Conservation (phyloP, 192 early-diverging fungal species). For the Lunasporangiospora selenospora region DNA sequence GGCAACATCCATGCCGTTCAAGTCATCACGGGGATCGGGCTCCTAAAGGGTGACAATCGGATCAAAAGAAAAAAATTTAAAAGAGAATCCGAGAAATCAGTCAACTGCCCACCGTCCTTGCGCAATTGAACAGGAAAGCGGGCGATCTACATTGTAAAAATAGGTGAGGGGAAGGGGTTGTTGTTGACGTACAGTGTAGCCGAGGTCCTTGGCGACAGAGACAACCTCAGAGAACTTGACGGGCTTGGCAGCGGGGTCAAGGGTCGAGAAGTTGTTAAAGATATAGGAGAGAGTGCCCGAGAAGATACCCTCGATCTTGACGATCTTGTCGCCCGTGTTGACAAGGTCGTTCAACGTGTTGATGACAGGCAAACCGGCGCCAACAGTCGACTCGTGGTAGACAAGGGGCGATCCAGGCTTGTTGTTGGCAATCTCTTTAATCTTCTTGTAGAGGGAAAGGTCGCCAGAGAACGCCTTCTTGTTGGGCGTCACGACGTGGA, state of each 20-base stretch:
- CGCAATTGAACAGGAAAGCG: no score
- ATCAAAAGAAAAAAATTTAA: background rate
- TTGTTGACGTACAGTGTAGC: slow-evolving; percentile 87
- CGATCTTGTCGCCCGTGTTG: slow-evolving; percentile 91
- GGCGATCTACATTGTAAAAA: no score
- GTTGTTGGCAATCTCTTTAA: slow-evolving; percentile 59
- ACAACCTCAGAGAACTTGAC: slow-evolving; percentile 90
- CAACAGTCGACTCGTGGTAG: slow-evolving; percentile 96
- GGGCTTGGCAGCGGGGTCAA: slow-evolving; percentile 53
- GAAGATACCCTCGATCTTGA: slow-evolving; percentile 96
- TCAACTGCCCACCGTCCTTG: no score
- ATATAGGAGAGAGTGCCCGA: slow-evolving; percentile 97
- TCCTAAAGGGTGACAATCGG: slow-evolving; percentile 59
- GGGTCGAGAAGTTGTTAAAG: slow-evolving; percentile 95
- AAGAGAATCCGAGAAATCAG: background rate
- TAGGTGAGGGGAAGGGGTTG: no score
- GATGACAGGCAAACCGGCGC: slow-evolving; percentile 95
- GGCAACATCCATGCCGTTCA: slow-evolving; percentile 99
- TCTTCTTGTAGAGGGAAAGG: slow-evolving; percentile 73
- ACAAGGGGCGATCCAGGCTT: slow-evolving; percentile 63
- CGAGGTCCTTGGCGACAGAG: slow-evolving; percentile 85
- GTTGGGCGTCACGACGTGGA: slow-evolving; percentile 96
- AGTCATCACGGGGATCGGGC: slow-evolving; percentile 97
- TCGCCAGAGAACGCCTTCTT: slow-evolving; percentile 95
- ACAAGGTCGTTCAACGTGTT: slow-evolving; percentile 91